Percentiles rank a stretch among this genome's conserved stretches.
Conservation (phyloP, 352 stramenopile species). For the Peronospora belbahrii region DNA sequence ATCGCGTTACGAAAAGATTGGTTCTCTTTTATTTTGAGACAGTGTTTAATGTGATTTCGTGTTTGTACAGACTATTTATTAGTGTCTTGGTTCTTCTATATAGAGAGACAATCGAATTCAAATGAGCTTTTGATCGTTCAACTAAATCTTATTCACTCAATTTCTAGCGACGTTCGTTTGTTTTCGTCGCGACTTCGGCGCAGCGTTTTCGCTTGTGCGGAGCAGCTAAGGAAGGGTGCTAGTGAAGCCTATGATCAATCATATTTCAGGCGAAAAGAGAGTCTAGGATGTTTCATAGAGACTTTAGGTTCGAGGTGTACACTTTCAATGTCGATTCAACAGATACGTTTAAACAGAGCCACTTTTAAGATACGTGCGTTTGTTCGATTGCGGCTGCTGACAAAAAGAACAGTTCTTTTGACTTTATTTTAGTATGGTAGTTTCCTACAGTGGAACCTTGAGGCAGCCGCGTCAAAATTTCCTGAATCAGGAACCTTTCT, state of each 20-base stretch:
- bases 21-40: neutral
- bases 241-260: neutral
- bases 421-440: constrained; percentile 16
- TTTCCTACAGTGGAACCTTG: constrained; percentile 15
- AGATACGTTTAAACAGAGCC: too few species aligned
- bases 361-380: constrained; percentile 11
- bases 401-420: constrained; percentile 8
- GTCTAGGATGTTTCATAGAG: neutral
- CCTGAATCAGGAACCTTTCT: constrained; percentile 11
- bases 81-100: too few species aligned
- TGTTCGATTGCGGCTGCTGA: constrained; percentile 7
- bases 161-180: constrained; percentile 21
- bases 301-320: too few species aligned
- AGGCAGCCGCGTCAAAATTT: constrained; percentile 21
- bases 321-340: too few species aligned
- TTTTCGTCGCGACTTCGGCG: constrained; percentile 30
- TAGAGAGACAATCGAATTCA: too few species aligned
- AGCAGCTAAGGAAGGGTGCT: constrained; percentile 20
- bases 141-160: constrained; percentile 29
- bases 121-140: neutral
- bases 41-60: too few species aligned
- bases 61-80: too few species aligned
- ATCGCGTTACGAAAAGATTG: too few species aligned
- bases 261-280: constrained; percentile 2
- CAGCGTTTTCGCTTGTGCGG: constrained; percentile 30